These are phyloP conservation scores for Mollisia scopiformis DNA, from an alignment of 2,329 filamentous ascomycete genomes.

Conservation along the genomic window DNA sequence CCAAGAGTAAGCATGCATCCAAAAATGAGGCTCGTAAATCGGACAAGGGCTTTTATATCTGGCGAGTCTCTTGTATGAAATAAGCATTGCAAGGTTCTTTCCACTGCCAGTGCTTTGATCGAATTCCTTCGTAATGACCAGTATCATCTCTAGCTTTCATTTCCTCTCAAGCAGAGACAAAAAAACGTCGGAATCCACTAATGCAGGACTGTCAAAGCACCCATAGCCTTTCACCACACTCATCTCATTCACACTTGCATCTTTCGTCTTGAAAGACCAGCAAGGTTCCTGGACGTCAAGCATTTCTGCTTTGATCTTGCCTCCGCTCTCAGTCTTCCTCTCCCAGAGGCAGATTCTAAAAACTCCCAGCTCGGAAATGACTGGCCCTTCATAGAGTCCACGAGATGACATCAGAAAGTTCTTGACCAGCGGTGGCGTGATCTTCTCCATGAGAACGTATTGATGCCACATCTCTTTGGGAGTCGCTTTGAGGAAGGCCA, in stretches of 20 bases:
- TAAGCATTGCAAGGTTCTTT: too few relatives aligned
- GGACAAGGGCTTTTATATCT: too few relatives aligned
- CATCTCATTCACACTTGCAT: constrained; percentile 45
- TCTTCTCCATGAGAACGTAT: constrained; percentile 46
- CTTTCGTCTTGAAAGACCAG: constrained; percentile 50
- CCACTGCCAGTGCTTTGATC: neutral
- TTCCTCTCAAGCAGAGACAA: neutral
- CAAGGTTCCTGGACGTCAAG: constrained; percentile 24
- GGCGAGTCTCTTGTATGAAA: too few relatives aligned
- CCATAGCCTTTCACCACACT: constrained; percentile 50
- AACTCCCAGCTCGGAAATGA: constrained; percentile 47
- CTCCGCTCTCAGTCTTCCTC: neutral
- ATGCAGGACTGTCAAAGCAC: constrained; percentile 46
- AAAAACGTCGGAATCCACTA: constrained; percentile 26
- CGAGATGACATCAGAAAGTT: constrained; percentile 40
- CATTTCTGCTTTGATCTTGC: neutral
- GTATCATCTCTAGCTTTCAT: neutral
- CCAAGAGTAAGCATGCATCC: neutral
- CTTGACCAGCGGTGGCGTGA: constrained; percentile 36
- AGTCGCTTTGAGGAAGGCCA: constrained; percentile 35
- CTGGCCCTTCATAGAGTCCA: constrained; percentile 39
- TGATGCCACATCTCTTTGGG: constrained; percentile 35
- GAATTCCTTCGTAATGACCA: neutral
- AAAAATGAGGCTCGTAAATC: neutral
- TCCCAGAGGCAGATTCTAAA: constrained; percentile 45